Evolutionary conservation across 805 yeast species (phyloP), one percentile per base, ranked within the genome.

Genomic region (Metschnikowia santaceciliae): DNA sequence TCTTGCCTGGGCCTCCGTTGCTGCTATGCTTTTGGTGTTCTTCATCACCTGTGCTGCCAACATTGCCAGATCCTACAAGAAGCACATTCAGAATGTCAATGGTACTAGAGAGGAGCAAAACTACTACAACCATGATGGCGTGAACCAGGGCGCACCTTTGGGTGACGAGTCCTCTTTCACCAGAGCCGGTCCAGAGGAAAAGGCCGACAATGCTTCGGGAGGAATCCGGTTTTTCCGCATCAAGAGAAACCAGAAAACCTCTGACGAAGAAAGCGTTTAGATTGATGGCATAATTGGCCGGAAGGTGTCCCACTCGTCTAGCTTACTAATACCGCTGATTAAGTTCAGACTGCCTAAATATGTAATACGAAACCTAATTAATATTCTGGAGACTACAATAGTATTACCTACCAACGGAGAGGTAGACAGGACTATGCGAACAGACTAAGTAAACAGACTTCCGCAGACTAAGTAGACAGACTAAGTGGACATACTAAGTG

Each of bases 201-300:
- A 63, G 52, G 70, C 74, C 50, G 79, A 78, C 51, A 74, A 78
- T 54, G 59, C 52, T 32, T 59, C 65, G 41, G 77, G 77, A 35
- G 91, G 91, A 43, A 85, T 86, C 61, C 83, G 88, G 69, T 86
- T 86, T 69, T 86, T 86, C 76, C 85, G 83, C 61, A 83, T 86
- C 54, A 83, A 84, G 71, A 83, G 78, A 70, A 71, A 72, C 63
- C 70, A 69, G 52, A 74, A 73, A 65, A 62, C 65, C 35, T 62
- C 71, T 36, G 78, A 74, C 51, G 78, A 72, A 43, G 77, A 74
- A 60, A 70, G 76, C 54, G 76, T 72, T 51, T 74, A 69, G 57
- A 26, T 36, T 8, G 19, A 32, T 19, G 30, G 22, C 45, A 7
- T 32, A 15, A n/a, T 14, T 7, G 14, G 42, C 42, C 11, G 34